These are phyloP conservation scores for Rhizopogon rudus DNA, from an alignment of 768 basidiomycete species.

Conservation along the genomic window DNA sequence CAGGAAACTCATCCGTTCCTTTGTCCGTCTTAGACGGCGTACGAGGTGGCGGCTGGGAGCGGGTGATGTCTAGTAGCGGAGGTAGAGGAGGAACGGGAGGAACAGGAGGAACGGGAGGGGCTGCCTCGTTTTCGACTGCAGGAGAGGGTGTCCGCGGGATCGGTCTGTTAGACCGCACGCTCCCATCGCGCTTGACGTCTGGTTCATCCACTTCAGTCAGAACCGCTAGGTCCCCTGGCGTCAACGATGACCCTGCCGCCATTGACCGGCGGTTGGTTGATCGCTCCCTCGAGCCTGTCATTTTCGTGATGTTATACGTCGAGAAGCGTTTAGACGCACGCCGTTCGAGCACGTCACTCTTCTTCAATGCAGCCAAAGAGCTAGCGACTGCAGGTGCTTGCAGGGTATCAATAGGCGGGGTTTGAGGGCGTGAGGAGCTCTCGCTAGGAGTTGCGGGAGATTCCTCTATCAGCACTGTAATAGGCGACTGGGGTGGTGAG, in stretches of 20 bases:
- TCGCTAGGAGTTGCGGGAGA: conserved; percentile 18
- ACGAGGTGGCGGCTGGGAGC: conserved; percentile 1
- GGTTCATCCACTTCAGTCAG: conserved; percentile 70
- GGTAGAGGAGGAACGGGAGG: conserved; percentile 43
- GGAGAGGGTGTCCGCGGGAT: conserved; percentile 33
- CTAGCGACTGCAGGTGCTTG: conserved; percentile 64
- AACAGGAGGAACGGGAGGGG: conserved; percentile 38
- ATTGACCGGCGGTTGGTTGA: conserved; percentile 64
- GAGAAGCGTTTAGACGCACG: conserved; percentile 96
- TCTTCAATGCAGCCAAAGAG: conserved; percentile 85
- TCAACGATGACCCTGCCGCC: conserved; percentile 57
- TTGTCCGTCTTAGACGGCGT: conserved; percentile 3
- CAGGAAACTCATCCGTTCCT: conserved; percentile 9
- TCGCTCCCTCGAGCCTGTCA: conserved; percentile 64
- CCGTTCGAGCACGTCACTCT: conserved; percentile 80
- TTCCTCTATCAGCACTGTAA: conserved; percentile 43
- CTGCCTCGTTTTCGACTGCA: conserved; percentile 7
- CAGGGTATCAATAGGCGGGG: conserved; percentile 33
- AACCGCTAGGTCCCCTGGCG: conserved; percentile 67
- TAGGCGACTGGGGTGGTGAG: conserved; percentile 35
- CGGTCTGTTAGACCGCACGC: conserved; percentile 13
- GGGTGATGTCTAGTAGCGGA: conserved; percentile 36
- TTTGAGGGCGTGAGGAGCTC: conserved; percentile 26
- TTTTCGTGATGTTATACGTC: conserved; percentile 90
- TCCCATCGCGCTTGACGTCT: conserved; percentile 14